Evolutionary conservation across 179 eudicot species (phyloP).

Genomic region (Patellifolia procumbens): DNA sequence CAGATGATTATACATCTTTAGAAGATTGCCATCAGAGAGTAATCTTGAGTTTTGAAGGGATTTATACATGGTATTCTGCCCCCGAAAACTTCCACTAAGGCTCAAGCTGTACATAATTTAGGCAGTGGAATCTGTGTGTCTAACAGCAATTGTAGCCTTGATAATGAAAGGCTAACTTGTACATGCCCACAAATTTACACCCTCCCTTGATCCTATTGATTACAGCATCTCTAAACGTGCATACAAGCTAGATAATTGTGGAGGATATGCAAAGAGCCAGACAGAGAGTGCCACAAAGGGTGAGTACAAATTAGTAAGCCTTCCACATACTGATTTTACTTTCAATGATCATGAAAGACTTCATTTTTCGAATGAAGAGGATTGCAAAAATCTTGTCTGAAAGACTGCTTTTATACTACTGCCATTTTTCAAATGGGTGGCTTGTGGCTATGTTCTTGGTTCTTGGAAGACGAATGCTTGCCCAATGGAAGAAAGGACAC

Average conservation of each 20-base stretch:
- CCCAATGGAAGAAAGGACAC: too few species aligned
- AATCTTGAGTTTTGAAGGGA: conserved; percentile 29
- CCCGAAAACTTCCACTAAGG: background rate
- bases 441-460: too few species aligned
- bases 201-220: too few species aligned
- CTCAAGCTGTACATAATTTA: background rate
- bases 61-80: conserved; percentile 23
- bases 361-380: background rate
- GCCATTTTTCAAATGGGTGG: too few species aligned
- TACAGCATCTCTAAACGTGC: too few species aligned
- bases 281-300: too few species aligned
- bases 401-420: background rate
- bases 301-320: background rate
- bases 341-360: background rate
- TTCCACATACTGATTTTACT: background rate
- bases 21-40: too few species aligned
- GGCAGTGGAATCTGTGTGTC: conserved; percentile 43
- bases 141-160: conserved; percentile 39
- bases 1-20: conserved; percentile 29
- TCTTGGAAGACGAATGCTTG: too few species aligned
- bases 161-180: conserved; percentile 11
- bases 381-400: background rate
- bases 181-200: too few species aligned
- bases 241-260: too few species aligned
- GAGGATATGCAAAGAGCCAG: too few species aligned